Conservation (phyloP, 208 protist species). For the Trypanosoma vivax region DNA sequence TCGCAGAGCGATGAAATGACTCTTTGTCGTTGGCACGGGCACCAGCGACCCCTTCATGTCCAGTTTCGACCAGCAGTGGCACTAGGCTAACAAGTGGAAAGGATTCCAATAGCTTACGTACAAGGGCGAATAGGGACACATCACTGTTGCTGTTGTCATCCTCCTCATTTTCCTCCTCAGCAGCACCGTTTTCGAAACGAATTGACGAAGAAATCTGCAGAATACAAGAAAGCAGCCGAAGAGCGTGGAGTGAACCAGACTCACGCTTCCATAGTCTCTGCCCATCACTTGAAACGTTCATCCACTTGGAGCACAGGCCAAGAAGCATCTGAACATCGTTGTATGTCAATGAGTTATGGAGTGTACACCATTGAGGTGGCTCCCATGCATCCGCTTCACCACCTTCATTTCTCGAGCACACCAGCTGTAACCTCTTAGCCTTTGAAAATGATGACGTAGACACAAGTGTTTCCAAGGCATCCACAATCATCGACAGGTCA, state of each 20-base stretch:
- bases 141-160: slow-evolving; percentile 32
- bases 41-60: slow-evolving; percentile 14
- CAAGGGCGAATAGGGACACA: slow-evolving; percentile 40
- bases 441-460: neutral
- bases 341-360: slow-evolving; percentile 18
- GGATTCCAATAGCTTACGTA: slow-evolving; percentile 27
- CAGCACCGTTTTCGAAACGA: slow-evolving; percentile 29
- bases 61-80: slow-evolving; percentile 26
- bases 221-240: slow-evolving; percentile 39
- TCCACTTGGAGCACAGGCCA: slow-evolving; percentile 6
- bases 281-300: neutral
- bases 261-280: slow-evolving; percentile 16
- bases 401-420: neutral
- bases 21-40: slow-evolving; percentile 13
- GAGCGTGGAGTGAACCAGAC: slow-evolving; percentile 17
- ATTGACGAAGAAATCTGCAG: slow-evolving; percentile 43
- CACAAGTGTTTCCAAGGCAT: slow-evolving; percentile 14
- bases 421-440: neutral
- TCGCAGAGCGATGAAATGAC: slow-evolving; percentile 26
- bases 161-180: slow-evolving; percentile 41
- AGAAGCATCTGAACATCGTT: slow-evolving; percentile 17
- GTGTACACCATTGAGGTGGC: slow-evolving; percentile 21
- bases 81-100: slow-evolving; percentile 53
- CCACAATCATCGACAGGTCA: slow-evolving; percentile 14
- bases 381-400: slow-evolving; percentile 11